phyloP scores from a whole-genome alignment of 257 asterid species.

The Cynanchum wilfordii region DNA sequence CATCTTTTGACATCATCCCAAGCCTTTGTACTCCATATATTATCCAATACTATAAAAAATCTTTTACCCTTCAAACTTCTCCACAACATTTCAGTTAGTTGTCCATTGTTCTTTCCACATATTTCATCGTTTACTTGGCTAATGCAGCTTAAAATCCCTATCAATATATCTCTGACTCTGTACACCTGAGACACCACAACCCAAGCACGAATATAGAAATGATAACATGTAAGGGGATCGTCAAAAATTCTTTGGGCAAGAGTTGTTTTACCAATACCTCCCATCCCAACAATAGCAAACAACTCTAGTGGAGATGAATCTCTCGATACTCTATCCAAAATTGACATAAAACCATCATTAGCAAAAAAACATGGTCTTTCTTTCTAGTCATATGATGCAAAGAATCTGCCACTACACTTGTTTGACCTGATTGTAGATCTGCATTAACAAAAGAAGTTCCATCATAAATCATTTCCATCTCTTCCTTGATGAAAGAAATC shows the following conservation, averaged over 20 bases:
- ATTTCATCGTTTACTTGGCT: background rate
- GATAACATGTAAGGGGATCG: background rate
- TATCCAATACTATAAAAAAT: background rate
- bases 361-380: background rate
- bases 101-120: background rate
- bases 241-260: background rate
- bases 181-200: background rate
- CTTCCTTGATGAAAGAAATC: background rate
- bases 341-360: background rate
- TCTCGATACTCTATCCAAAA: background rate
- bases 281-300: background rate
- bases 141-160: background rate
- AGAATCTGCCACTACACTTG: background rate
- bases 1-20: background rate
- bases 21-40: background rate
- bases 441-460: background rate
- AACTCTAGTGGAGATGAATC: background rate
- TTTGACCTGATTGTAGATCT: background rate
- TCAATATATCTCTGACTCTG: background rate
- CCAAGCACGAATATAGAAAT: background rate
- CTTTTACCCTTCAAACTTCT: background rate
- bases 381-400: too few species aligned
- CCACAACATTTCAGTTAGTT: background rate
- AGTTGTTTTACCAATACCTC: slow-evolving; percentile 1
- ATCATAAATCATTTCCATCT: background rate